Base-by-base conservation (phyloP, 306 rosid genomes). In the Malus sieversii region DNA sequence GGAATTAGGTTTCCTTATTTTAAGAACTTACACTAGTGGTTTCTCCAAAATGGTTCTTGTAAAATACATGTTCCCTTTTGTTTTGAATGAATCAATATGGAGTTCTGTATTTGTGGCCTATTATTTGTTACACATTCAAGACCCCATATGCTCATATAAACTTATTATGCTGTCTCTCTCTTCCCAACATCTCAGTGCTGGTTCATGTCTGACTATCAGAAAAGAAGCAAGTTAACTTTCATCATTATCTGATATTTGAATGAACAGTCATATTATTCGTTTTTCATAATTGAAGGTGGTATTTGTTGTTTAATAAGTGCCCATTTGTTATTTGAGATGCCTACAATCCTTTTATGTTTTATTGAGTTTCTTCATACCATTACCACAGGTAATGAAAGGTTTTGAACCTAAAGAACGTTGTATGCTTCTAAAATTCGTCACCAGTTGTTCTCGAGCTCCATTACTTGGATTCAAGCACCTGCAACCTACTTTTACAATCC, bases 371-470 rank as follows among this genome's bases (percentile, higher is more conserved):
- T 52, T 77, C 70, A 73, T 61, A 73, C 74, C 70, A 79, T 70
- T 74, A 45, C 25, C 77, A 22, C 86, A 95, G 98, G 97, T 92
- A 77, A 52, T 92, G 27, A 83, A 81, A 81, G 88, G 86, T 68
- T 89, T 95, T 76, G 87, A 92, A 85, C 97, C 99, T 61, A 68
- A 82, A 71, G 93, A 95, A 66, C 97, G 99, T 14, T 92, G 99
- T 57, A 82, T 86, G 97, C 92, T 95, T 86, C 91, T 95, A 66
- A 95, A 95, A 84, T 95, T 95, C 66, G 97, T 95, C 71, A 90
- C 99, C 70, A 95, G 99, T 82, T 95, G 99, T 89, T 95, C 97
- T 79, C 90, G 97, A 79, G 97, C 97, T 83, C 99, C 99, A 70
- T 84, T 95, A 84, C 97, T 95, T 82, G 99, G 97, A 78, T 95